Percentiles rank a stretch among this genome's conserved stretches.
Conservation (phyloP, 1,284 basidiomycete genomes). For the Pascua sp. region DNA sequence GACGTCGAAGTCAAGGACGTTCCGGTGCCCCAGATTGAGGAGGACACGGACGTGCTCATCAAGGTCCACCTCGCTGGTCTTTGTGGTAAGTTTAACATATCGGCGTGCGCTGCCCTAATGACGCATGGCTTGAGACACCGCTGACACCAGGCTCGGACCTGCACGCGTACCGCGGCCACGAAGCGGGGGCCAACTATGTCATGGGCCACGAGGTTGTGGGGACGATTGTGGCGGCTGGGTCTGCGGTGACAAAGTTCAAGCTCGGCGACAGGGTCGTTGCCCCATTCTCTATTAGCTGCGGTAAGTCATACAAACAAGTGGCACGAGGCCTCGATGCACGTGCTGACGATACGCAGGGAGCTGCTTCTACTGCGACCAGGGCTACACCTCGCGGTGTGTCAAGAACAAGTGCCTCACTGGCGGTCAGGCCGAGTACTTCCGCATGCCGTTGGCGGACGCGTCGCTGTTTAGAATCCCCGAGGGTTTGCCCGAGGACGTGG, state of each 20-base stretch:
- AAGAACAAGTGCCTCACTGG: slow-evolving; percentile 66
- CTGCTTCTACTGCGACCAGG: slow-evolving; percentile 62
- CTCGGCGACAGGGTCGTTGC: slow-evolving; percentile 80
- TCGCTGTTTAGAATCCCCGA: slow-evolving; percentile 48
- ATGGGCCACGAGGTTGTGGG: slow-evolving; percentile 81
- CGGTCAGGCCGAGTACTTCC: slow-evolving; percentile 81
- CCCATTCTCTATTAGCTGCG: slow-evolving; percentile 80
- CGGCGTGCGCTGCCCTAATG: neutral
- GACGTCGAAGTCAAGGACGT: slow-evolving; percentile 32
- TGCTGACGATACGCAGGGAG: slow-evolving; percentile 20
- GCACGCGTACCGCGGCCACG: slow-evolving; percentile 68
- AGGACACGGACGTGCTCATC: slow-evolving; percentile 38
- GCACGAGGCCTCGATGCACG: too few relatives aligned
- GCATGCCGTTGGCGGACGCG: slow-evolving; percentile 59
- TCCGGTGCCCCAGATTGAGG: slow-evolving; percentile 29
- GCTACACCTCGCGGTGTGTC: slow-evolving; percentile 72
- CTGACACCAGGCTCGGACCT: slow-evolving; percentile 66
- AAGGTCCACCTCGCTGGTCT: slow-evolving; percentile 38
- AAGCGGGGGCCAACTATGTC: slow-evolving; percentile 34
- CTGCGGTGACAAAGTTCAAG: slow-evolving; percentile 62
- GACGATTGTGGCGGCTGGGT: slow-evolving; percentile 67
- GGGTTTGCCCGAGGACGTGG: slow-evolving; percentile 44
- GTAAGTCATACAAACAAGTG: too few relatives aligned
- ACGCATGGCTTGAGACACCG: neutral
- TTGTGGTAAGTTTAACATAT: slow-evolving; percentile 41